Base-by-base conservation (phyloP, 345 rosid genomes). In the Mallotus nudiflorus region DNA sequence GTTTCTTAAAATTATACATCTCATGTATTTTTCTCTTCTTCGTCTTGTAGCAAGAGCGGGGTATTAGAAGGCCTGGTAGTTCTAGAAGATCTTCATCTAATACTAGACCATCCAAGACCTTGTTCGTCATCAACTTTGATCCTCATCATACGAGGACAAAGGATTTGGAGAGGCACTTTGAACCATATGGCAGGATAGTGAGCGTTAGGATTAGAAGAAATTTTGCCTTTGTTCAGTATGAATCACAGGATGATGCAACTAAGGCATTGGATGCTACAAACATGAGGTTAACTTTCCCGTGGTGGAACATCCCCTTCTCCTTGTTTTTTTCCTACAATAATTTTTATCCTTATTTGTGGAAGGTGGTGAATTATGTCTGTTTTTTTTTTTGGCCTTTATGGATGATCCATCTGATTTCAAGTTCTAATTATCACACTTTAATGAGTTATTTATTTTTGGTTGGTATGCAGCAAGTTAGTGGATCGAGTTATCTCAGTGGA, bases 61-160 rank as follows among this genome's bases (percentile, higher is more conserved):
- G 86, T 25, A 73, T 70, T 61, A 72, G 83, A 75, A 81, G 88
- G 76, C 83, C 91, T 14, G 84, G 82, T 65, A 75, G 84, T 65
- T 80, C 93, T 40, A 86, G 83, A 81, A 88, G 89, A 84, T 82
- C 90, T 46, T 85, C 98, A 20, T 33, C 86, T 29, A 86, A 78
- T 71, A 46, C 71, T 52, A 88, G 86, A 70, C 98, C 97, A 70
- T 91, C 98, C 25, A 94, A 94, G 83, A 91, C 98, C 33, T 82
- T 91, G 75, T 94, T 94, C 80, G 96, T 94, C 40, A 94, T 94
- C 68, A 94, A 91, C 81, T 94, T 94, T 57, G 98, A 94, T 84
- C 90, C 98, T 1, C 78, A 87, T 31, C 67, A 61, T 66, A 91
- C 97, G 15, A 91, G 97, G 74, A 90, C 92, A 25, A 86, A 90